Conservation (phyloP, 2,329 filamentous ascomycete species). For the Diaporthe sp. region DNA sequence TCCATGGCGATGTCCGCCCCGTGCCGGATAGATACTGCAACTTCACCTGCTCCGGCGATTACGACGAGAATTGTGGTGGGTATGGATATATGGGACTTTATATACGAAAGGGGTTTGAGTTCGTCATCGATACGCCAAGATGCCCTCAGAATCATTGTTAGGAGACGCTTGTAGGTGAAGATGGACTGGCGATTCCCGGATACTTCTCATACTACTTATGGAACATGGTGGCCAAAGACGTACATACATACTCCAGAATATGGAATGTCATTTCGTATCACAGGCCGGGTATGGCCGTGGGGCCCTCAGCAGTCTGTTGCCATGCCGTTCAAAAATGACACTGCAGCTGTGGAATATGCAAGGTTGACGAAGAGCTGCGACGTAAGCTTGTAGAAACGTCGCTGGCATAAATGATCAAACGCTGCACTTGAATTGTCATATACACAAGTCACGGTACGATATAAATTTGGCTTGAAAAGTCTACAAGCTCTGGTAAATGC, state of each 20-base stretch:
- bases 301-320: no score
- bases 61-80: neutral
- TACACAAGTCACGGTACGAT: neutral
- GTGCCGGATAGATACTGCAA: constrained; percentile 11
- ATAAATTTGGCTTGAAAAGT: neutral
- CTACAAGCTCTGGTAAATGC: constrained; percentile 29
- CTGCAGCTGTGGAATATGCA: no score
- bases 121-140: neutral
- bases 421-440: neutral
- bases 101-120: neutral
- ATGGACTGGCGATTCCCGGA: neutral
- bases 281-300: no score
- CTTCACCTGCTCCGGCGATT: neutral
- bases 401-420: neutral
- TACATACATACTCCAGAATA: no score
- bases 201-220: no score
- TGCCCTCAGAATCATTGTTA: neutral
- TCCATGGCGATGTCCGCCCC: neutral
- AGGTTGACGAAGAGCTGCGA: no score
- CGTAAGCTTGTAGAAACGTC: no score
- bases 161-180: neutral
- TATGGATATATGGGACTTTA: constrained; percentile 21
- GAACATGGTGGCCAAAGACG: no score
- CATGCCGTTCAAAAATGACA: no score
- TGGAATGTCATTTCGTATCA: no score